These are phyloP conservation scores for Liriodendron chinense DNA, from an alignment of 164 flowering plant species.

Conservation along the genomic window DNA sequence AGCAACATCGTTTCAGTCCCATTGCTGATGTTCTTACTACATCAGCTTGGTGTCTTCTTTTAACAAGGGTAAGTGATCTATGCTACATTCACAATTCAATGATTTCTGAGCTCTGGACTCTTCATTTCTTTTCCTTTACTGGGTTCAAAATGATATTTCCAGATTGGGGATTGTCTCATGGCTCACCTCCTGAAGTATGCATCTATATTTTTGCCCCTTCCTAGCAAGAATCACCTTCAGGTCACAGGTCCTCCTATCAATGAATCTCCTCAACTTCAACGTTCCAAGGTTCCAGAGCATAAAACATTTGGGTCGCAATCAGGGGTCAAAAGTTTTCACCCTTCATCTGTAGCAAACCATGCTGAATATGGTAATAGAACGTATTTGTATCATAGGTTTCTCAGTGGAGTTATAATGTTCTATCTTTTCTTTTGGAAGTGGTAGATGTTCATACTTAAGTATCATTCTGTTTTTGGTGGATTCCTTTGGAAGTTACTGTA, in stretches of 20 bases:
- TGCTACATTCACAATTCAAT: background rate
- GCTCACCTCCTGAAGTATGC: conserved; percentile 50
- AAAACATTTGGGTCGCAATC: background rate
- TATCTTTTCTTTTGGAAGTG: background rate
- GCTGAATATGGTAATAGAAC: conserved; percentile 23
- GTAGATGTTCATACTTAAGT: background rate
- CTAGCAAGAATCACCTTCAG: conserved; percentile 44
- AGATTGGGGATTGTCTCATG: conserved; percentile 77
- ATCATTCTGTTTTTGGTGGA: background rate
- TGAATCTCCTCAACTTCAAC: conserved; percentile 13
- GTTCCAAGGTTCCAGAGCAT: conserved; percentile 20
- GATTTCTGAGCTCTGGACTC: background rate
- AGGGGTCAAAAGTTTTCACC: conserved; percentile 7
- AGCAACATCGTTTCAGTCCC: conserved; percentile 39
- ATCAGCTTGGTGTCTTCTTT: conserved; percentile 58
- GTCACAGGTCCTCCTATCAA: conserved; percentile 61
- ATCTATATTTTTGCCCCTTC: conserved; percentile 64
- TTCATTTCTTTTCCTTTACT: background rate
- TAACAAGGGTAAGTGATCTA: conserved; percentile 45
- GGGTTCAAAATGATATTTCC: conserved; percentile 16
- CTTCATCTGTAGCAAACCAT: conserved; percentile 6
- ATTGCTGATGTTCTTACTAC: conserved; percentile 41
- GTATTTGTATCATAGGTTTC: background rate
- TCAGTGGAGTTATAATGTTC: background rate
- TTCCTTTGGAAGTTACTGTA: background rate